Base-by-base conservation (phyloP, 495 filamentous ascomycete species). In the Neurospora tetrasperma region DNA sequence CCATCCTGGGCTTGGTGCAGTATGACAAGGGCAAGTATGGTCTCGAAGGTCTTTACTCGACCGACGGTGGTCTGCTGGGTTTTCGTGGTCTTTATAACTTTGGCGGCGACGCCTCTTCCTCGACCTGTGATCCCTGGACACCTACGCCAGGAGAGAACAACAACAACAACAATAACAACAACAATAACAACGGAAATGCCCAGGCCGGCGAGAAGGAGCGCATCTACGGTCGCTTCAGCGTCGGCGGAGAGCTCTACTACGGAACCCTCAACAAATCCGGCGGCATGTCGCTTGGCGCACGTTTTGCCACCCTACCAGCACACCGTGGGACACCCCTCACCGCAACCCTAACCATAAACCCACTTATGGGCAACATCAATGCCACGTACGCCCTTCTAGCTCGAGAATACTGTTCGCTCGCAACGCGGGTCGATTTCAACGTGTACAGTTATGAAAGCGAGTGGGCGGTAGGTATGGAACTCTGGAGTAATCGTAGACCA, bases 371-470 rank as follows among this genome's bases (percentile, higher is more conserved):
- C 40, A 96, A 91, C 73, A 84, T 98, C 70, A 94, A 91, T 59
- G 91, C 93, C 39, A 96, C 90, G 7, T 99, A 98, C 76, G 93
- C 96, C 16, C 90, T 97, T 14, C 89, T 92, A 75, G 96, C 95
- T 7, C 91, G 92, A 27, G 89, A 87, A 14, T 89, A 93, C 73
- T 88, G 96, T 70, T 90, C 93, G 1, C 88, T 99, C 68, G 95
- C 94, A 73, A 94, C 93, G 41, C 89, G 91, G 48, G 95, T 98
- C 83, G 93, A 96, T 75, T 99, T 98, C 80, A 99, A 99, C 79
- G 93, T 97, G 70, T 98, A 97, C 83, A 96, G 92, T 77, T 99
- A 97, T 83, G 96, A 98, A 83, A 97, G 93, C 79, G 94, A 96
- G 44, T 88, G 97, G 84, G 90, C 91, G 48, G 85, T 97, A 10